These are phyloP conservation scores for Metarhizium humberi DNA, from an alignment of 2,329 filamentous ascomycete species.

Conservation along the genomic window DNA sequence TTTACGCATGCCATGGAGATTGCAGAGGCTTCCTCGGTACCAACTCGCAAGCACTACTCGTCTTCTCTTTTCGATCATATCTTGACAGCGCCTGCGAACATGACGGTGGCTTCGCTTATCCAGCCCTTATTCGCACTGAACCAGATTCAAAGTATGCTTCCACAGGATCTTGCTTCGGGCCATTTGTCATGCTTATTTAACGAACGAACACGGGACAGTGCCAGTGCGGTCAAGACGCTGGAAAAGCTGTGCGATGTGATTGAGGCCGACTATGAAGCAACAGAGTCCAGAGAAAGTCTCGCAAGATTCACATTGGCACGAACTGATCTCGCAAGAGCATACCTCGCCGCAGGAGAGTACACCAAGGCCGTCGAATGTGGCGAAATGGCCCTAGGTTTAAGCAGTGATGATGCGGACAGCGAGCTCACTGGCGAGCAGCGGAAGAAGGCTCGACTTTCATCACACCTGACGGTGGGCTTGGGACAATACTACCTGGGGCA, in stretches of 20 bases:
- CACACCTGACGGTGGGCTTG: conserved; percentile 76
- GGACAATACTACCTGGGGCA: conserved; percentile 64
- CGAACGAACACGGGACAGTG: conserved; percentile 66
- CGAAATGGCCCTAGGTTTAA: conserved; percentile 70
- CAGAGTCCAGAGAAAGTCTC: conserved; percentile 66
- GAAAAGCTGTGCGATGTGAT: conserved; percentile 57
- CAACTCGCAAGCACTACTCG: conserved; percentile 71
- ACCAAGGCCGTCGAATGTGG: conserved; percentile 67
- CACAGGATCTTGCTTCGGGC: conserved; percentile 60
- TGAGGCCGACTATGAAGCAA: conserved; percentile 76
- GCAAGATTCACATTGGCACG: conserved; percentile 74
- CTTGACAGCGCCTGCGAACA: conserved; percentile 42
- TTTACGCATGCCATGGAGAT: conserved; percentile 96
- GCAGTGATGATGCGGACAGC: conserved; percentile 59
- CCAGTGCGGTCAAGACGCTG: conserved; percentile 53
- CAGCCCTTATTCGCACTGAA: conserved; percentile 83
- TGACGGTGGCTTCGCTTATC: conserved; percentile 55
- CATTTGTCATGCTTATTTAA: conserved; percentile 75
- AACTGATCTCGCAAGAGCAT: conserved; percentile 76
- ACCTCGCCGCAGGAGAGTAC: conserved; percentile 60
- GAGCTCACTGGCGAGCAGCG: conserved; percentile 57
- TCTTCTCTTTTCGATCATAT: conserved; percentile 77
- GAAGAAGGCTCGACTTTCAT: conserved; percentile 66
- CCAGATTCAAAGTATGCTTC: conserved; percentile 65
- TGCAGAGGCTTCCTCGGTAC: conserved; percentile 62